A percentile compares a stretch with the other conserved stretches of the same genome.
Conservation (phyloP, 148 eudicot species). For the Heliamphora exappendiculata region DNA sequence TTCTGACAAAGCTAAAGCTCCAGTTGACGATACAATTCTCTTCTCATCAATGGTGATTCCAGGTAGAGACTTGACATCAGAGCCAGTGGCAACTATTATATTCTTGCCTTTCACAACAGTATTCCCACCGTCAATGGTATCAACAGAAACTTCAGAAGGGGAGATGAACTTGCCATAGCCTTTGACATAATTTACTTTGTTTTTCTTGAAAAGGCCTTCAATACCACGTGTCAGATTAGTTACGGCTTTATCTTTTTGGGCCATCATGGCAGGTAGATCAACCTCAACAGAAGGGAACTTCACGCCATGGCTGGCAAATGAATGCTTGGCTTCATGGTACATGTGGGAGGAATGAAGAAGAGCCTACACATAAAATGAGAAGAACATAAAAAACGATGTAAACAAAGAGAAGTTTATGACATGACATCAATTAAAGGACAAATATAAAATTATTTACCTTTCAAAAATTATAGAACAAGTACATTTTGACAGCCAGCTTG, state of each 20-base stretch:
- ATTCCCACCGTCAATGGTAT: slow-evolving; percentile 61
- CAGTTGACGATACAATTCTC: slow-evolving; percentile 86
- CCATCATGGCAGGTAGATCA: slow-evolving; percentile 87
- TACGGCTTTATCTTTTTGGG: slow-evolving; percentile 87
- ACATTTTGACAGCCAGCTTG: not conserved
- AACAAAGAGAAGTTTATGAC: not conserved
- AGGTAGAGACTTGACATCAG: slow-evolving; percentile 83
- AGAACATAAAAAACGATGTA: not conserved
- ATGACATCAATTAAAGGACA: no score
- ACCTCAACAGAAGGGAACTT: slow-evolving; percentile 52
- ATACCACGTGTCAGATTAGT: slow-evolving; percentile 64
- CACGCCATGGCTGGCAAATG: slow-evolving; percentile 75
- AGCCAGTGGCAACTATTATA: slow-evolving; percentile 84
- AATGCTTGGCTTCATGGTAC: slow-evolving; percentile 89
- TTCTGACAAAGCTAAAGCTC: slow-evolving; percentile 78
- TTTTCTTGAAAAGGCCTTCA: slow-evolving; percentile 88
- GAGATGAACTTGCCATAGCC: slow-evolving; percentile 80
- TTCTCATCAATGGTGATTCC: slow-evolving; percentile 87
- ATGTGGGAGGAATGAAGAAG: slow-evolving; percentile 95
- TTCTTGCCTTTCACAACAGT: slow-evolving; percentile 77
- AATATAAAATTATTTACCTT: not conserved
- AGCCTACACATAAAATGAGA: slow-evolving; percentile 32
- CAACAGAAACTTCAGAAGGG: slow-evolving; percentile 80
- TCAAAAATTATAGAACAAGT: not conserved
- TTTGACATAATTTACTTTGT: slow-evolving; percentile 88